Evolutionary conservation across 2,329 filamentous ascomycete species (phyloP).

Genomic region (Penicillium sumatraense): DNA sequence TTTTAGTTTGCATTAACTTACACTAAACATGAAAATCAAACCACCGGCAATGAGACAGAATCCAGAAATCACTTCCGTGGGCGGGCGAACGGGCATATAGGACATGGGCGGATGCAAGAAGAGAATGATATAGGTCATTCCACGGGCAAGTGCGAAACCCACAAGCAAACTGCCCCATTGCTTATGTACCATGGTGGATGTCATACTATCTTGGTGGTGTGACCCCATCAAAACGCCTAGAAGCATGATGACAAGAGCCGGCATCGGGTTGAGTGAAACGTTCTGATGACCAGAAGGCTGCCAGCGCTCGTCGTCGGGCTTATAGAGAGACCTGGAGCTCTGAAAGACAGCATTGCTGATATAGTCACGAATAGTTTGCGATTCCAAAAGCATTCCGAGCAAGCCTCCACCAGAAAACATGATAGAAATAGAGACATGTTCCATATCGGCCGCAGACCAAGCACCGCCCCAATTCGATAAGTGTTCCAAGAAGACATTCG

Average conservation of each 20-base stretch:
- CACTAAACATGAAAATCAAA: constrained; percentile 89
- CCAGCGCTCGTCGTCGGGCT: neutral
- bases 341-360: neutral
- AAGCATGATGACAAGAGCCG: constrained; percentile 37
- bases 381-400: neutral
- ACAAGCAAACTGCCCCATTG: constrained; percentile 90
- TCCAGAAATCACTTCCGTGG: constrained; percentile 82
- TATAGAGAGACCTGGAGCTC: neutral
- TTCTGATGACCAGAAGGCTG: constrained; percentile 24
- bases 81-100: constrained; percentile 79
- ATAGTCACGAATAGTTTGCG: neutral
- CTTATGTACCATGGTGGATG: constrained; percentile 88
- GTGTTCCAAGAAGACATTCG: neutral
- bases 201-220: constrained; percentile 69
- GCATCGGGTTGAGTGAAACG: constrained; percentile 85
- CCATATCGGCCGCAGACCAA: neutral
- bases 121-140: constrained; percentile 76
- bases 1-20: constrained; percentile 50
- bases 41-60: constrained; percentile 90
- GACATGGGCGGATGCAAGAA: constrained; percentile 83
- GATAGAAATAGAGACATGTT: neutral
- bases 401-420: neutral
- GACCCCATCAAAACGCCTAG: neutral
- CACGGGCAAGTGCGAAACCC: constrained; percentile 78
- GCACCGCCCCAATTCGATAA: neutral